phyloP scores from a whole-genome alignment of 108 stramenopile species.

The Stephanodiscus triporus region DNA sequence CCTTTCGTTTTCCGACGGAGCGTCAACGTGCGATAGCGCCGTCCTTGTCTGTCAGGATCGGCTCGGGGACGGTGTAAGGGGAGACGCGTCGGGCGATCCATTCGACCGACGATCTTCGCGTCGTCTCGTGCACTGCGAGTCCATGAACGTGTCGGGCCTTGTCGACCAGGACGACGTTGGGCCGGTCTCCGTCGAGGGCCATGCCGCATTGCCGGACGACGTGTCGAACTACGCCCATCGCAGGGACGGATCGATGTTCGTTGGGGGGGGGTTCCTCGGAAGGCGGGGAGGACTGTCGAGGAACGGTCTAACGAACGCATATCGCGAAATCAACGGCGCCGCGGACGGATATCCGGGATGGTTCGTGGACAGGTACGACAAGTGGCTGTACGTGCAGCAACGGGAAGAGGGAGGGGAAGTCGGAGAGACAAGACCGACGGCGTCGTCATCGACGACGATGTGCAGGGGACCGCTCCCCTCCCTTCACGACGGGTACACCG shows the following conservation, averaged over 20 bases:
- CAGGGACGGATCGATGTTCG: constrained; percentile 55
- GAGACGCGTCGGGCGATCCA: constrained; percentile 75
- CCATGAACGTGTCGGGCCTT: constrained; percentile 66
- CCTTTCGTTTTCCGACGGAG: constrained; percentile 53
- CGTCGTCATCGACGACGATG: not conserved
- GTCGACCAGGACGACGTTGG: constrained; percentile 43
- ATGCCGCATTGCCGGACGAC: constrained; percentile 64
- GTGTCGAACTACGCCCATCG: constrained; percentile 66
- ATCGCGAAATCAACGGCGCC: constrained; percentile 84
- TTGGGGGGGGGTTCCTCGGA: constrained; percentile 72
- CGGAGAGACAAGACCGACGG: constrained; percentile 15
- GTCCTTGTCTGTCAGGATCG: constrained; percentile 62
- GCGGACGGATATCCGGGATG: constrained; percentile 87
- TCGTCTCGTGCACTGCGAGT: constrained; percentile 74
- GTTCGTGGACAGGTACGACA: constrained; percentile 81
- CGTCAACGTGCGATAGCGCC: constrained; percentile 61
- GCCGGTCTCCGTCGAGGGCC: constrained; percentile 34
- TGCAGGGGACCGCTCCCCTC: constrained; percentile 75
- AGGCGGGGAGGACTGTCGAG: constrained; percentile 50
- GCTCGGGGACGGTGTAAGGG: constrained; percentile 73
- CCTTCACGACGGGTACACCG: constrained; percentile 82
- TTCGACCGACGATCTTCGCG: constrained; percentile 72
- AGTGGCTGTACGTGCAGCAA: constrained; percentile 80
- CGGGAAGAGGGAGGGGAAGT: constrained; percentile 60
- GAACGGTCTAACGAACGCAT: constrained; percentile 68